Evolutionary conservation across 371 early-diverging fungal genomes (phyloP).

Genomic region (Rhizopus microsporus): DNA sequence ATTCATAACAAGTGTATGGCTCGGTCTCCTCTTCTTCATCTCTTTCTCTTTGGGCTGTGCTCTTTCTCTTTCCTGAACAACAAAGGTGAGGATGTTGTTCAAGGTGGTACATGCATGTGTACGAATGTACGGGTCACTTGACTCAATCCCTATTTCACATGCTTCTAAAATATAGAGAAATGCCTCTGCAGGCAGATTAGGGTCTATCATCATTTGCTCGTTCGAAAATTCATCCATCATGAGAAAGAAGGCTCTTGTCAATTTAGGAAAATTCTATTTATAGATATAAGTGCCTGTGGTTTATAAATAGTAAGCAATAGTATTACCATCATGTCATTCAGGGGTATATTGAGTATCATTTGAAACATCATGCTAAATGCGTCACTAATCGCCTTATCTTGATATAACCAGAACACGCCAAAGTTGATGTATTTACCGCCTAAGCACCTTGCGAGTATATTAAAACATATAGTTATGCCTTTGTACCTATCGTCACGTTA

Average conservation of each 20-base stretch:
- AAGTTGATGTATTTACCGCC: constrained; percentile 85
- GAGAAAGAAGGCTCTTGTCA: constrained; percentile 55
- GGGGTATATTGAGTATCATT: constrained; percentile 68
- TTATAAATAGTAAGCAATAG: not conserved
- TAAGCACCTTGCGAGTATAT: constrained; percentile 67
- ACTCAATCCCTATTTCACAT: constrained; percentile 53
- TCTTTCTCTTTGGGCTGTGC: constrained; percentile 22
- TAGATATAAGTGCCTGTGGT: not conserved
- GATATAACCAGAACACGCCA: constrained; percentile 84
- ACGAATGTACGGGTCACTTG: constrained; percentile 51
- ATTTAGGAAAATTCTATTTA: constrained; percentile 62
- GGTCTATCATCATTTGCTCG: constrained; percentile 62
- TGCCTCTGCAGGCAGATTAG: constrained; percentile 49
- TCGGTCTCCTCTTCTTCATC: constrained; percentile 6
- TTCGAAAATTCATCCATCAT: constrained; percentile 61
- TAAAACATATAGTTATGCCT: constrained; percentile 73
- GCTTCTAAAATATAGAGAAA: constrained; percentile 57
- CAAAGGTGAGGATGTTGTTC: constrained; percentile 69
- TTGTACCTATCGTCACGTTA: constrained; percentile 58
- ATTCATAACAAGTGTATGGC: constrained; percentile 44
- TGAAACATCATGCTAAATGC: constrained; percentile 66
- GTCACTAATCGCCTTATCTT: constrained; percentile 74
- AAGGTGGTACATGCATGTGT: constrained; percentile 69
- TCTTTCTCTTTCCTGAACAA: constrained; percentile 57
- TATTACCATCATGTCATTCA: constrained; percentile 68